phyloP scores from a whole-genome alignment of 768 basidiomycete species.

The Vararia minispora region DNA sequence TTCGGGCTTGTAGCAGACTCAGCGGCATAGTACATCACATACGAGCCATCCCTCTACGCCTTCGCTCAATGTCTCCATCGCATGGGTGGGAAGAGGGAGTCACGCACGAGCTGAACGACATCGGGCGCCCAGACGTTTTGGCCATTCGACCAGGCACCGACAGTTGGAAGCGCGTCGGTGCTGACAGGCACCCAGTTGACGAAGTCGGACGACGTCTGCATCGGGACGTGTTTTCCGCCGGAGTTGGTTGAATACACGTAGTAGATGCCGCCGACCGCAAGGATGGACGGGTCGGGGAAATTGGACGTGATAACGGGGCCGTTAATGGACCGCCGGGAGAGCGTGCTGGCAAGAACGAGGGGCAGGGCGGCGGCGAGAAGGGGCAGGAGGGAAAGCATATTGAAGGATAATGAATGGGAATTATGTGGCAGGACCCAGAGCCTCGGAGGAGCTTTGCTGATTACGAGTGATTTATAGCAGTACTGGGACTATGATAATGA shows the following conservation, averaged over 20 bases:
- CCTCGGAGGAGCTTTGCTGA: no score
- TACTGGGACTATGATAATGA: no score
- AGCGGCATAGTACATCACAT: slow-evolving; percentile 16
- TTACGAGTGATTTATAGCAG: no score
- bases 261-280: slow-evolving; percentile 8
- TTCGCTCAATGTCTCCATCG: no score
- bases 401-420: no score
- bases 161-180: slow-evolving; percentile 12
- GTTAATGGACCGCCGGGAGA: slow-evolving; percentile 2
- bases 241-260: slow-evolving; percentile 17
- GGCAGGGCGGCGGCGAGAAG: no score
- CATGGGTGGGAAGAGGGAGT: no score
- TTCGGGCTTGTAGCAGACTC: slow-evolving; percentile 4
- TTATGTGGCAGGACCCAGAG: no score
- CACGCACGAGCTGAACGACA: no score
- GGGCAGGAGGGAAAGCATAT: no score
- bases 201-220: slow-evolving; percentile 17
- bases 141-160: slow-evolving; percentile 9
- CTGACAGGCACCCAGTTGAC: slow-evolving; percentile 11
- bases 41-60: slow-evolving; percentile 11
- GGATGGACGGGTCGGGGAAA: slow-evolving; percentile 17
- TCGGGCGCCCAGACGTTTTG: slow-evolving; percentile 15
- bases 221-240: slow-evolving; percentile 15
- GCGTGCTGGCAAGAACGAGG: no score
- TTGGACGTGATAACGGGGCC: slow-evolving; percentile 16